Evolutionary conservation across 202 grass and related monocot species (phyloP), one percentile per base, ranked within the genome.

Genomic region (Brachypodium distachyon): DNA sequence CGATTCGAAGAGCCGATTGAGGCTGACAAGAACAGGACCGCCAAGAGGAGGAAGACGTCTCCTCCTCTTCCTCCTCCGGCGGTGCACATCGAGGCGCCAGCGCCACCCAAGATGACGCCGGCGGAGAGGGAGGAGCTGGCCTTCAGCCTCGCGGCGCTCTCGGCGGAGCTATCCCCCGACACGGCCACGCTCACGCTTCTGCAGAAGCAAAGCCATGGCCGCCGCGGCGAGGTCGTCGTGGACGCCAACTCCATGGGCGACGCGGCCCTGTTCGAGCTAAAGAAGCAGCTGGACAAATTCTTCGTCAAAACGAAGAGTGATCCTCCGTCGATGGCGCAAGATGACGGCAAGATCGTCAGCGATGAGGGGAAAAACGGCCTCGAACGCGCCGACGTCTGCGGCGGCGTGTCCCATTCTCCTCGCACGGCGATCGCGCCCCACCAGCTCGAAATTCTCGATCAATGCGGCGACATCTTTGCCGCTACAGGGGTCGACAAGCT

Each of bases 201-300:
- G 49, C 19, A 68, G 58, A 31, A 31, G 31, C 28, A 68, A 41
- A 4, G 4, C 25, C 6, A 56, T 12, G 50, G 23, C 25, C n/a
- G 34, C 40, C 67, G n/a, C 9, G 27, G 49, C 9, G 49, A 34
- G 9, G 3, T 38, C 48, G 40, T 66, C 79, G 25, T 31, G 5
- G 39, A 17, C 28, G 49, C 34, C 22, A 4, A 1, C 23, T 9
- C 23, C 9, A 21, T 87, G 58, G 22, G 66, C 10, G 66, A 23
- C 11, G 47, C 36, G 0, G 48, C 40, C 25, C 10, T 87, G n/a
- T 50, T 51, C 40, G 43, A 34, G 25, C 32, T 87, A 11, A 82
- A 73, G 67, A 14, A 27, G 66, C 27, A 58, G 66, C 31, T 87
- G 47, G 78, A 81, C 62, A 82, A 59, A 41, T 51, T 77, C 14